Percentiles rank a stretch among this genome's conserved stretches.
phyloP scores from a whole-genome alignment of 352 stramenopile genomes.

The Phytophthora tentaculata region DNA sequence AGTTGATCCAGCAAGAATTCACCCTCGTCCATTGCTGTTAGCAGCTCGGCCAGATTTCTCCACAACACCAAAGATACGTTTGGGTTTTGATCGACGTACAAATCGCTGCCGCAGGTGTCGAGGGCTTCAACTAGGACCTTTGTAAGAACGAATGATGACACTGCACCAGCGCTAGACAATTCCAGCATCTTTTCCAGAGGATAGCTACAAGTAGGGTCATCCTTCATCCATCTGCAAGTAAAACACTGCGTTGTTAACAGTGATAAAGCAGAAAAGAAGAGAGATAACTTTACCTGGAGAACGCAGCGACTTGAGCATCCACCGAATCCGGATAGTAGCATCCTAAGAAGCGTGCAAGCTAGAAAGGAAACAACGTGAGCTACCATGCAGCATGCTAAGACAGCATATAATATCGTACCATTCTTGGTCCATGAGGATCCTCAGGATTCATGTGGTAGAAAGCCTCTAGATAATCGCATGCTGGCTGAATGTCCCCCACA shows the following conservation, averaged over 20 bases:
- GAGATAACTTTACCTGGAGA: slow-evolving; percentile 45
- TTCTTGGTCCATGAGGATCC: slow-evolving; percentile 67
- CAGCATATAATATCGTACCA: no score
- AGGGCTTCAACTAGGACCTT: slow-evolving; percentile 50
- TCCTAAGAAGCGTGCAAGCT: slow-evolving; percentile 54
- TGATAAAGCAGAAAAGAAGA: no score
- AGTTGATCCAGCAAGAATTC: slow-evolving; percentile 44
- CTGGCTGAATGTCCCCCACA: slow-evolving; percentile 57
- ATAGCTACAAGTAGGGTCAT: slow-evolving; percentile 51
- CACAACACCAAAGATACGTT: slow-evolving; percentile 46
- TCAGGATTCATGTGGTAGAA: slow-evolving; percentile 65
- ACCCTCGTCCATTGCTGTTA: slow-evolving; percentile 55
- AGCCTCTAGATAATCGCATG: slow-evolving; percentile 77
- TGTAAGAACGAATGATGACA: slow-evolving; percentile 47
- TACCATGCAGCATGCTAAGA: no score
- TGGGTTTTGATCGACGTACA: slow-evolving; percentile 53
- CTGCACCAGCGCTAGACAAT: slow-evolving; percentile 41
- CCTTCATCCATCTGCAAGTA: slow-evolving; percentile 57
- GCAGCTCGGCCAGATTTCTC: slow-evolving; percentile 57
- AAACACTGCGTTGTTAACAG: slow-evolving; percentile 14
- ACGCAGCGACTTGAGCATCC: slow-evolving; percentile 46
- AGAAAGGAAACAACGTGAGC: slow-evolving; percentile 3
- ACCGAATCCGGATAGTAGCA: slow-evolving; percentile 56
- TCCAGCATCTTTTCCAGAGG: slow-evolving; percentile 63
- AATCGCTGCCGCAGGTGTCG: slow-evolving; percentile 63